Conservation (phyloP, 257 asterid genomes). For the Gardenia jasminoides region DNA sequence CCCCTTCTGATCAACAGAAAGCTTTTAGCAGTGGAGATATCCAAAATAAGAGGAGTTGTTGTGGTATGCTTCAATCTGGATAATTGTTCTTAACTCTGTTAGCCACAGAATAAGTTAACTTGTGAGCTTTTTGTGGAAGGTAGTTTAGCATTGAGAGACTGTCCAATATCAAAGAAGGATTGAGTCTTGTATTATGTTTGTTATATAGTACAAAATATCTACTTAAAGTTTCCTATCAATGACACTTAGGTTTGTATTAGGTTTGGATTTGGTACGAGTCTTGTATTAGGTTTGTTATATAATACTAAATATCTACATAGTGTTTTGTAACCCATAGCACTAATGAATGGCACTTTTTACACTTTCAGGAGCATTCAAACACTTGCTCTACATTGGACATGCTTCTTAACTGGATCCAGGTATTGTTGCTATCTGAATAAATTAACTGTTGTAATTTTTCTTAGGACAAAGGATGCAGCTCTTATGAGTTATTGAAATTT, state of each 20-base stretch:
- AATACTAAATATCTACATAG: not conserved
- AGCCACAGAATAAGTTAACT: conserved; percentile 16
- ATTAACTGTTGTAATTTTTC: conserved; percentile 2
- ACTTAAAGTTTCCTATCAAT: not conserved
- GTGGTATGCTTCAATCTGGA: conserved; percentile 49
- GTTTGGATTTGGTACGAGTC: no score
- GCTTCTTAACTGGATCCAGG: conserved; percentile 96
- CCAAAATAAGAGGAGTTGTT: conserved; percentile 56
- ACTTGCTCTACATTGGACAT: conserved; percentile 53
- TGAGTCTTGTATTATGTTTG: not conserved
- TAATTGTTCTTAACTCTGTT: conserved; percentile 18
- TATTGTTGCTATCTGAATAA: conserved; percentile 22
- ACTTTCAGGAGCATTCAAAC: conserved; percentile 55
- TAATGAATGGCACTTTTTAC: not conserved
- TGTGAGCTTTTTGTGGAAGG: not conserved
- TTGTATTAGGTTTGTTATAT: not conserved
- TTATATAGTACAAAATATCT: not conserved
- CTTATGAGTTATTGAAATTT: not conserved
- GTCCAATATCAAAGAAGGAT: not conserved
- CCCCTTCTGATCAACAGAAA: conserved; percentile 71
- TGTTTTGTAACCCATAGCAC: not conserved
- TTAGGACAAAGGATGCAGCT: not conserved
- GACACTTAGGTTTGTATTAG: no score
- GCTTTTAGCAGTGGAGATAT: conserved; percentile 66
- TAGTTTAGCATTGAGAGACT: not conserved